Evolutionary conservation across 208 protist genomes (phyloP).

Genomic region (Trypanosoma lewisi): DNA sequence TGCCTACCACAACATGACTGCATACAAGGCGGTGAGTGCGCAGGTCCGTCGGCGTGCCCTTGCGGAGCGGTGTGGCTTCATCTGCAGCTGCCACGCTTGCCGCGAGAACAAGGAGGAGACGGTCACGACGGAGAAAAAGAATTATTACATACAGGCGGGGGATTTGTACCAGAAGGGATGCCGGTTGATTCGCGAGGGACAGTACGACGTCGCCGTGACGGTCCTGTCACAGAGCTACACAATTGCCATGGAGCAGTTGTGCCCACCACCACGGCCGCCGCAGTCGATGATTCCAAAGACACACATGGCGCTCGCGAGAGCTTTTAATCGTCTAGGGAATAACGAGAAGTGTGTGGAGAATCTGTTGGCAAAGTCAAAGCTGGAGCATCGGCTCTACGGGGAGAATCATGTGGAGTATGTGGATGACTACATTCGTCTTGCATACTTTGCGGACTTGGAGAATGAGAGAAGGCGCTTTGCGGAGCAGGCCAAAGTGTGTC

Average conservation of each 20-base stretch:
- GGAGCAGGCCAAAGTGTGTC: constrained; percentile 55
- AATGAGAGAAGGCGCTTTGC: constrained; percentile 43
- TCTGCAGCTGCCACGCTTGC: constrained; percentile 69
- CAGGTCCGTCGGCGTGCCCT: constrained; percentile 66
- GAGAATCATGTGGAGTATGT: constrained; percentile 58
- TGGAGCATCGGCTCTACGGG: constrained; percentile 55
- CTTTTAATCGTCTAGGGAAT: constrained; percentile 72
- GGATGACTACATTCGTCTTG: constrained; percentile 75
- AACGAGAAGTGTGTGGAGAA: constrained; percentile 78
- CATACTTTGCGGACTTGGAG: constrained; percentile 39
- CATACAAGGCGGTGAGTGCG: constrained; percentile 76
- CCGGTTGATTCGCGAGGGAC: constrained; percentile 72
- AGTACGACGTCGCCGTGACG: constrained; percentile 71
- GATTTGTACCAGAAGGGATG: constrained; percentile 91
- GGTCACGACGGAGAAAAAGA: constrained; percentile 58
- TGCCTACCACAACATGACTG: constrained; percentile 66
- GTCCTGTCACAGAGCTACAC: constrained; percentile 85
- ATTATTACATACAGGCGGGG: constrained; percentile 74
- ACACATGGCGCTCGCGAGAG: constrained; percentile 78
- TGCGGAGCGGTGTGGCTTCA: constrained; percentile 72
- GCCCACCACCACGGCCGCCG: constrained; percentile 70
- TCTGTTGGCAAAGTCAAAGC: constrained; percentile 50
- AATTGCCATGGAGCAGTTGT: constrained; percentile 82
- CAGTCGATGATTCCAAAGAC: constrained; percentile 86
- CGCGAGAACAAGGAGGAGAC: constrained; percentile 68